Evolutionary conservation across 108 stramenopile species (phyloP), one percentile per base, ranked within the genome.

Genomic region (Ochromonas danica): DNA sequence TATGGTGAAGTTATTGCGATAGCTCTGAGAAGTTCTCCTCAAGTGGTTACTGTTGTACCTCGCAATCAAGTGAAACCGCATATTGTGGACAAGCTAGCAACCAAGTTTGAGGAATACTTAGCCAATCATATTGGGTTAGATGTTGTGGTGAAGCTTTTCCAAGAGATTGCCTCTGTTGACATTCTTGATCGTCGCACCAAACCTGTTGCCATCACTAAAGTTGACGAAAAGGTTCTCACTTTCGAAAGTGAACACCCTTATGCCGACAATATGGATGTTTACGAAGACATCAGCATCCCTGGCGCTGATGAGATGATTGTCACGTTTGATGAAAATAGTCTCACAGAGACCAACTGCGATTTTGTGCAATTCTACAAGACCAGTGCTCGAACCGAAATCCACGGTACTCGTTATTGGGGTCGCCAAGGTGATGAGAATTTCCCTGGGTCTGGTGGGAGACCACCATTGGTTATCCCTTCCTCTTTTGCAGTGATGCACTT

Each of bases 231-330:
- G 22, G 43, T 14, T 43, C n/a, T 3, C 71, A 30, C 17, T 3
- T 42, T 80, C 1, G 84, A 85, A 40, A 74, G 60, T 39, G 61
- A 40, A 43, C 84, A 85, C 38, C 83, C 83, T 0, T 85, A 85
- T 27, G 0, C 75, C 75, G 40, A 85, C 42, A 81, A 84, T 39
- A 80, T 71, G 61, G 80, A 70, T 39, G 30, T 80, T 36, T 36
- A 77, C 70, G 62, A 81, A 43, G 72, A 39, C 2, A 82, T 85
- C 40, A 40, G 41, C n/a, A 74, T 81, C 41, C n/a, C 33, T 57
- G 84, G 84, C 3, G 84, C 84, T 3, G 39, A 62, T 51, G 71
- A 71, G 62, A 80, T 84, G 1, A 22, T 77, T 31, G 38, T 85
- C 1, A 38, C 80, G 1, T 85, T 85, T 51, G 84, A 85, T 77